These are phyloP conservation scores for Phoma sp. DNA, from an alignment of 2,329 filamentous ascomycete genomes.

Conservation along the genomic window DNA sequence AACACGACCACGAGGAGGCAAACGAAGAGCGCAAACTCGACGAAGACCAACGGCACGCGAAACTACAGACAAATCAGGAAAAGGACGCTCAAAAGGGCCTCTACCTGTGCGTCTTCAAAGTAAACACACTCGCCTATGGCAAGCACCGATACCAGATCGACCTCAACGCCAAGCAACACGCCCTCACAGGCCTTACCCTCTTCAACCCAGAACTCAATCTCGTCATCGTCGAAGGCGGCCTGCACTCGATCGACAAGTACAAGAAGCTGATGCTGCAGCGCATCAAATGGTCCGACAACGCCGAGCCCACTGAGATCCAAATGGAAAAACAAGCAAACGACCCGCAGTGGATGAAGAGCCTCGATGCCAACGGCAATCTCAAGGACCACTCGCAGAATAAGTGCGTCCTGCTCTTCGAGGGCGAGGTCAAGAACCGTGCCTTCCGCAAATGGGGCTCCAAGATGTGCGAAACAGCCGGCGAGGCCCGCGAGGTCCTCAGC, in stretches of 20 bases:
- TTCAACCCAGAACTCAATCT: conserved; percentile 89
- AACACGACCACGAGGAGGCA: conserved; percentile 74
- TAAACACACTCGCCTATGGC: conserved; percentile 87
- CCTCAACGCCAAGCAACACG: conserved; percentile 88
- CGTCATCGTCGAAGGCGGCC: conserved; percentile 89
- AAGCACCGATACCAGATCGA: conserved; percentile 93
- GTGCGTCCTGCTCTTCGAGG: conserved; percentile 87
- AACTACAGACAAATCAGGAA: conserved; percentile 81
- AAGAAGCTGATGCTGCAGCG: conserved; percentile 93
- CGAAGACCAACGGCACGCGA: conserved; percentile 85
- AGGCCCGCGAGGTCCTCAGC: conserved; percentile 80
- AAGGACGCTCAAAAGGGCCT: conserved; percentile 88
- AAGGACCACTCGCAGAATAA: conserved; percentile 84
- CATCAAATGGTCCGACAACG: conserved; percentile 93
- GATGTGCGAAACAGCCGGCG: conserved; percentile 90
- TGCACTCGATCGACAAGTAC: conserved; percentile 81
- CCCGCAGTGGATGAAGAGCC: conserved; percentile 76
- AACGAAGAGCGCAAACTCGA: conserved; percentile 89
- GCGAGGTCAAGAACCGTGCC: conserved; percentile 77
- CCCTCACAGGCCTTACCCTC: conserved; percentile 87
- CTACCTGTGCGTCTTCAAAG: conserved; percentile 84
- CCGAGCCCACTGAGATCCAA: conserved; percentile 65
- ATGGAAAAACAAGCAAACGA: conserved; percentile 67
- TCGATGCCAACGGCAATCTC: conserved; percentile 77
- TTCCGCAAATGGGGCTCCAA: conserved; percentile 88